A percentile compares a stretch with the other conserved stretches of the same genome.
These are phyloP conservation scores for Aspergillus japonicus DNA, from an alignment of 2,329 filamentous ascomycete species.

Conservation along the genomic window DNA sequence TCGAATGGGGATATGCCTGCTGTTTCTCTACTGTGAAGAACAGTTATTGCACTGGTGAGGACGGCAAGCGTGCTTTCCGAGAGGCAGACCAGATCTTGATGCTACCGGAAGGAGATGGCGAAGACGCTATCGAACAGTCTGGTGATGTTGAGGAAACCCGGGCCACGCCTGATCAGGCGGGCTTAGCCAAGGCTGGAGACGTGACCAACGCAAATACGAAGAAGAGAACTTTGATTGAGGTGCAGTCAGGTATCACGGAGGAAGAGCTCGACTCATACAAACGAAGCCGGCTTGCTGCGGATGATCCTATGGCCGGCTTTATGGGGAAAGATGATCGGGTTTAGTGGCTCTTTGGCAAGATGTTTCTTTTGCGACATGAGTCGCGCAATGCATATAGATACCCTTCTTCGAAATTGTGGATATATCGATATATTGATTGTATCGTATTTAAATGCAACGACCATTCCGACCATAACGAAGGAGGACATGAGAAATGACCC, in stretches of 20 bases:
- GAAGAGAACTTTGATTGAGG: constrained; percentile 75
- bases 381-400: constrained; percentile 14
- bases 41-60: constrained; percentile 93
- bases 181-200: constrained; percentile 31
- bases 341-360: constrained; percentile 27
- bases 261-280: constrained; percentile 85
- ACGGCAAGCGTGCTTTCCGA: constrained; percentile 77
- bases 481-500: neutral
- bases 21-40: constrained; percentile 94
- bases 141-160: constrained; percentile 17
- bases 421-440: neutral
- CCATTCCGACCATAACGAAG: neutral
- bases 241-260: constrained; percentile 74
- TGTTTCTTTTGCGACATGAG: constrained; percentile 3
- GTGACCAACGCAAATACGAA: constrained; percentile 45
- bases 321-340: constrained; percentile 70
- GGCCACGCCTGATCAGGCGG: constrained; percentile 23
- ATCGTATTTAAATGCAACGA: neutral
- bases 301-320: constrained; percentile 85
- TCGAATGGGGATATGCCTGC: constrained; percentile 93
- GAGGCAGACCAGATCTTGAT: constrained; percentile 65
- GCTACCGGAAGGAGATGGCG: constrained; percentile 33
- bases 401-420: constrained; percentile 8
- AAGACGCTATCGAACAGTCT: constrained; percentile 4
- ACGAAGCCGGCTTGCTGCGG: constrained; percentile 67